Conservation (phyloP, 2,329 filamentous ascomycete genomes). For the Phialemonium atrogriseum region DNA sequence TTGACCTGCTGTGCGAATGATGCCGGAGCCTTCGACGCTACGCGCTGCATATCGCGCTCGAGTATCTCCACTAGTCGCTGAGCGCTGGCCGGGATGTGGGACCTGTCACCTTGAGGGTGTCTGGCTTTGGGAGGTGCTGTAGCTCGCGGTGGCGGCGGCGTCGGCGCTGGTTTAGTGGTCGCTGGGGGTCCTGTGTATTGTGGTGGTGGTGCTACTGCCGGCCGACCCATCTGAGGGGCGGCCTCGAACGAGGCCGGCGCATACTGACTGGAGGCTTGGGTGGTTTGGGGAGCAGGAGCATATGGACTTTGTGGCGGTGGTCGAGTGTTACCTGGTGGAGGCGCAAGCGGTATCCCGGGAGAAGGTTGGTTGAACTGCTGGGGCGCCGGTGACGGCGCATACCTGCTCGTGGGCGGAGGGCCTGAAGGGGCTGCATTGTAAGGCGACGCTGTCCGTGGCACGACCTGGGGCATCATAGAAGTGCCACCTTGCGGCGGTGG, state of each 20-base stretch:
- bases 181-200: constrained; percentile 25
- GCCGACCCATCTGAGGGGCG: constrained; percentile 29
- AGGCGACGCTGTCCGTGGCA: constrained; percentile 71
- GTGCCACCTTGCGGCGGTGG: constrained; percentile 28
- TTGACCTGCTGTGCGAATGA: constrained; percentile 83
- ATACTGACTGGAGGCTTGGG: constrained; percentile 38
- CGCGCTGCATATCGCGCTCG: constrained; percentile 75
- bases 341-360: constrained; percentile 21
- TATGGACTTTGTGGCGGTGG: constrained; percentile 39
- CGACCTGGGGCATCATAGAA: constrained; percentile 41
- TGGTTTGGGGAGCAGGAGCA: constrained; percentile 29
- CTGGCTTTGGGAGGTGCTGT: constrained; percentile 52
- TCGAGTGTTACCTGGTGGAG: constrained; percentile 32
- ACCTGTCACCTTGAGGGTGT: constrained; percentile 78
- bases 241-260: constrained; percentile 46
- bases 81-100: constrained; percentile 73
- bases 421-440: constrained; percentile 73
- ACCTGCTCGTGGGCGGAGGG: constrained; percentile 64
- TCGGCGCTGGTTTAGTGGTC: constrained; percentile 22
- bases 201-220: constrained; percentile 30
- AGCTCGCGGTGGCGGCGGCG: constrained; percentile 32
- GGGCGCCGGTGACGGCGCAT: constrained; percentile 58
- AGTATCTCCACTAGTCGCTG: constrained; percentile 76
- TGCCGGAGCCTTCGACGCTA: constrained; percentile 77
- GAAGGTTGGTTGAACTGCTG: constrained; percentile 37